phyloP scores from a whole-genome alignment of 768 basidiomycete species.

The Leccinum fibrillosum region DNA sequence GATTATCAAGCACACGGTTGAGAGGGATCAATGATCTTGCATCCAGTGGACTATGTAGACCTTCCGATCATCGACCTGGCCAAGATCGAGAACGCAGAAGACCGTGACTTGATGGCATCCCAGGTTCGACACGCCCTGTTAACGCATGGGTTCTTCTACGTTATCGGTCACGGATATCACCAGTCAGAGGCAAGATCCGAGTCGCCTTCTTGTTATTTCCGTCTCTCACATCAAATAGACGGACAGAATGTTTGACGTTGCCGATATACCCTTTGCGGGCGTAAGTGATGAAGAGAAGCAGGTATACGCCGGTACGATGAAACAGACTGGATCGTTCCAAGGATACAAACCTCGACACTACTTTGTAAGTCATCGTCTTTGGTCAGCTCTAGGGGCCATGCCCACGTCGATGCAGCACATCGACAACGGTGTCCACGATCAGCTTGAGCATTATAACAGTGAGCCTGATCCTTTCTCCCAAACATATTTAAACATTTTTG shows the following conservation, averaged over 20 bases:
- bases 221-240: not conserved
- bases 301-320: not conserved
- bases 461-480: not conserved
- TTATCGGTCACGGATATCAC: not conserved
- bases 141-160: not conserved
- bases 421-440: not conserved
- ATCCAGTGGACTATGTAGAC: not conserved
- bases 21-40: not conserved
- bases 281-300: not conserved
- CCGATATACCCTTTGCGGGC: not conserved
- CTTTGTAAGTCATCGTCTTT: not conserved
- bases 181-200: not conserved
- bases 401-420: not conserved
- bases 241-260: not conserved
- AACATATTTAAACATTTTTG: not conserved
- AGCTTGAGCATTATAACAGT: not conserved
- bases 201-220: not conserved
- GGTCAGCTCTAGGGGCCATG: not conserved
- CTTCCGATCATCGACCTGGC: not conserved
- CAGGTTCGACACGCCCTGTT: not conserved
- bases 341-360: not conserved
- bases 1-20: not conserved
- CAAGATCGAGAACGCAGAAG: not conserved
- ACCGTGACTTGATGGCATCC: not conserved
- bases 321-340: not conserved